Evolutionary conservation across 805 yeast species (phyloP), one percentile per base, ranked within the genome.

Genomic region (Yamadazyma ubonensis): DNA sequence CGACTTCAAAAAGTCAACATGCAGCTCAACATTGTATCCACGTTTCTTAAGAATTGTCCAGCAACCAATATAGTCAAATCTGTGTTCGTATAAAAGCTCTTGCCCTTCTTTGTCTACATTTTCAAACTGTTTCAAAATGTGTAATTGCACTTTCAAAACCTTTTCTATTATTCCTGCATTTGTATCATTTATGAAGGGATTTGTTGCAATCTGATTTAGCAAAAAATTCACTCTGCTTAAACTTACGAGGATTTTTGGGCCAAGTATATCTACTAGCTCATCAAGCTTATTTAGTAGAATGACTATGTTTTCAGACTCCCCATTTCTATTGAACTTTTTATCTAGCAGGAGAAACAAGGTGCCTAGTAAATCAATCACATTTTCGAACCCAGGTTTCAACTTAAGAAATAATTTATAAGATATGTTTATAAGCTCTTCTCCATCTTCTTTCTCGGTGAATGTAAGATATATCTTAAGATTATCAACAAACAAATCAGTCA

Each of bases 31-130:
- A 21, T 32, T 11, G n/a, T 12, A 12, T 11, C 35, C 35, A 21
- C 44, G 34, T n/a, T 20, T 21, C 11, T 25, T 15, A 15, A 58
- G 26, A 5, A 66, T 53, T 3, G 52, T 42, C 73, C 73, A 69
- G 3, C 63, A 51, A 2, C 60, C 72, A 29, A 68, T 29, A 6
- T 65, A 53, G 41, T 69, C 73, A 39, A 51, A 60, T 36, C 49
- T 51, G 47, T 66, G 66, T 14, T 46, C 49, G 18, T 51, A 39
- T 1, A 65, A 22, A 2, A 61, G 42, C 5, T 22, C 21, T 6
- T 37, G 19, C 2, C 55, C 58, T 26, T 52, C 57, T 2, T 12
- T 9, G 16, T 58, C 57, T 6, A 41, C 45, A 3, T 36, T 26
- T 6, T 38, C 35, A 10, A 44, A 51, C 18, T 33, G 26, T 1